Conservation (phyloP, 495 filamentous ascomycete species). For the Geoglossum glabrum region DNA sequence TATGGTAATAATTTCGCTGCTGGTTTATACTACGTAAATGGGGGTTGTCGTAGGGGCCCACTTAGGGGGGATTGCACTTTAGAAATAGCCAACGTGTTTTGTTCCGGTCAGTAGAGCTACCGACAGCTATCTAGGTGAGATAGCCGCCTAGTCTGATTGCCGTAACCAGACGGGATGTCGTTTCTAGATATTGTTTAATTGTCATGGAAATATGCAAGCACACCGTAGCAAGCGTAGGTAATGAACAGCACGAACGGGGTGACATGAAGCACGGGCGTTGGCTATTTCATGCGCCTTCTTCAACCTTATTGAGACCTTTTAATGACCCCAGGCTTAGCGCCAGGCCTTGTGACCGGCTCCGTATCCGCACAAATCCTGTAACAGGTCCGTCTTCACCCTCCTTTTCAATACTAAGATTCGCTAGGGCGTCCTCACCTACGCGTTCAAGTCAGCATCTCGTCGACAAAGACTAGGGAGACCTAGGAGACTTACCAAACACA, state of each 20-base stretch:
- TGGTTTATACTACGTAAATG: not conserved
- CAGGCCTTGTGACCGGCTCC: conserved; percentile 89
- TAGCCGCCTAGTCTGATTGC: not conserved
- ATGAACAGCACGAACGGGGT: not conserved
- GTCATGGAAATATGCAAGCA: not conserved
- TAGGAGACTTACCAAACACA: conserved; percentile 75
- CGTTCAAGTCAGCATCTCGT: conserved; percentile 11
- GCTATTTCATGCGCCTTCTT: conserved; percentile 10
- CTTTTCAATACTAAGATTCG: conserved; percentile 95
- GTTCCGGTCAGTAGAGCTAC: no score
- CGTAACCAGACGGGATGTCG: not conserved
- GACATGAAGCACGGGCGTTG: not conserved
- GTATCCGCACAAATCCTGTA: conserved; percentile 96
- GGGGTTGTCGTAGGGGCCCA: no score
- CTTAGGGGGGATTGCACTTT: no score
- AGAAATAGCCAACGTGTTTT: no score
- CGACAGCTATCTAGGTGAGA: no score
- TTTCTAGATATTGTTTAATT: not conserved
- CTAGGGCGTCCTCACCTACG: conserved; percentile 91
- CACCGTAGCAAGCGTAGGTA: not conserved
- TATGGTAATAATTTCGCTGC: no score
- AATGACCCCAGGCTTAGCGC: conserved; percentile 85
- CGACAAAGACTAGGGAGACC: not conserved
- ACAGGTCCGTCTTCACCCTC: conserved; percentile 89
- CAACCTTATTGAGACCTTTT: conserved; percentile 75